Evolutionary conservation across 2,329 filamentous ascomycete species (phyloP).

Genomic region (Colletotrichum sublineola): DNA sequence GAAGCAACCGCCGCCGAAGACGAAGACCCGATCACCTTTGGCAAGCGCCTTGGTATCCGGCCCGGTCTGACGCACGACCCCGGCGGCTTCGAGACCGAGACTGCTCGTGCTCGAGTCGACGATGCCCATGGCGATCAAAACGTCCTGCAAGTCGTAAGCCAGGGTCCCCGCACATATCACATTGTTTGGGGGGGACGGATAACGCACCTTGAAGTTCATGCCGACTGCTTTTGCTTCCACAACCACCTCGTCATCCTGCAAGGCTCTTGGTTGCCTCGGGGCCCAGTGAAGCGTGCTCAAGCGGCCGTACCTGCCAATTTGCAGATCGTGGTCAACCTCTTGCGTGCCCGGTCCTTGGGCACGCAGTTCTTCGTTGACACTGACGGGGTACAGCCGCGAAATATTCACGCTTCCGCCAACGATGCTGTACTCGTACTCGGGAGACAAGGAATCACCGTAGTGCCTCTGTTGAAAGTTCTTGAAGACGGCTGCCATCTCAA

Average conservation of each 20-base stretch:
- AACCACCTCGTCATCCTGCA: conserved; percentile 18
- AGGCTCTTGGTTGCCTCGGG: background rate
- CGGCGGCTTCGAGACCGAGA: conserved; percentile 50
- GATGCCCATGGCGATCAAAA: conserved; percentile 45
- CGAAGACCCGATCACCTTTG: conserved; percentile 44
- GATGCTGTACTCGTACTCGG: conserved; percentile 27
- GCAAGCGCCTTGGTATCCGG: conserved; percentile 47
- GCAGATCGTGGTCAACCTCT: background rate
- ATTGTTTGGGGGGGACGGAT: conserved; percentile 47
- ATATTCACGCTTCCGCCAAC: background rate
- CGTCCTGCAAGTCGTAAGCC: conserved; percentile 11
- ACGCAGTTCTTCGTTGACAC: conserved; percentile 8
- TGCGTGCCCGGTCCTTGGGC: too few species aligned
- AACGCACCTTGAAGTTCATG: conserved; percentile 34
- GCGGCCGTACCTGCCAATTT: conserved; percentile 20
- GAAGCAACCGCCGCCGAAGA: conserved; percentile 26
- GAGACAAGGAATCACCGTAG: fast-evolving
- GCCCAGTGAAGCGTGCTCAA: conserved; percentile 28
- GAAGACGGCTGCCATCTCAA: background rate
- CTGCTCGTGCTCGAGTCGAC: conserved; percentile 33
- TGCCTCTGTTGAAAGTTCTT: background rate
- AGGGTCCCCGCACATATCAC: background rate
- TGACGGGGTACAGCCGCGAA: conserved; percentile 19
- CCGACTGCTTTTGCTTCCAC: conserved; percentile 20
- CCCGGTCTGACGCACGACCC: conserved; percentile 49